Conservation (phyloP, 2,329 filamentous ascomycete genomes). For the Aspergillus sp. region DNA sequence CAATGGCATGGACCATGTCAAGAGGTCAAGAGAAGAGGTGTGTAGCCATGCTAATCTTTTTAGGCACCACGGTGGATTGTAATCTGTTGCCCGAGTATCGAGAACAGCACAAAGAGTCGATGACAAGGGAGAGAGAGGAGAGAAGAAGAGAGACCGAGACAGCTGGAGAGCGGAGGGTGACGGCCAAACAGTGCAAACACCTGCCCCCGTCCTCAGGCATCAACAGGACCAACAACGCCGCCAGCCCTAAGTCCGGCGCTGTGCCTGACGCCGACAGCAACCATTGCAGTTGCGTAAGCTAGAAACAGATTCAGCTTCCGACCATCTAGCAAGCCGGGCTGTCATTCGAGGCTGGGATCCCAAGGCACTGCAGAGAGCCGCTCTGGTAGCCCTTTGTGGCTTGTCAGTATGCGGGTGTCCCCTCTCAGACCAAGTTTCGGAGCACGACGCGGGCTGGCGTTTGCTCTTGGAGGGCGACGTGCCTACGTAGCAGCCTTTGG, state of each 20-base stretch:
- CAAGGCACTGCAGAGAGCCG: background rate
- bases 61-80: background rate
- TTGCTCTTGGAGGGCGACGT: background rate
- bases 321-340: background rate
- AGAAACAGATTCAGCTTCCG: too few relatives aligned
- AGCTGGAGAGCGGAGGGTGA: background rate
- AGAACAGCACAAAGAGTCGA: background rate
- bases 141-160: background rate
- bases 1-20: background rate
- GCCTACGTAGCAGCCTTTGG: too few relatives aligned
- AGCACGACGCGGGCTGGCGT: background rate
- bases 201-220: background rate
- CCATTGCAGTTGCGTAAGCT: background rate
- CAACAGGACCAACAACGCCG: background rate
- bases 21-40: background rate
- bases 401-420: background rate
- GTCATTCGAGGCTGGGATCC: background rate
- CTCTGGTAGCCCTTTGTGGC: background rate
- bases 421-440: background rate
- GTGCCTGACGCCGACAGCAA: background rate
- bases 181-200: slow-evolving; percentile 3
- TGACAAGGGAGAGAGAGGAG: too few relatives aligned
- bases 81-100: background rate
- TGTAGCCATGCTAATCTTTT: background rate
- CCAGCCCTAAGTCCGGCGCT: background rate